phyloP scores from a whole-genome alignment of 2,329 filamentous ascomycete genomes.

The Phialophora macrospora region DNA sequence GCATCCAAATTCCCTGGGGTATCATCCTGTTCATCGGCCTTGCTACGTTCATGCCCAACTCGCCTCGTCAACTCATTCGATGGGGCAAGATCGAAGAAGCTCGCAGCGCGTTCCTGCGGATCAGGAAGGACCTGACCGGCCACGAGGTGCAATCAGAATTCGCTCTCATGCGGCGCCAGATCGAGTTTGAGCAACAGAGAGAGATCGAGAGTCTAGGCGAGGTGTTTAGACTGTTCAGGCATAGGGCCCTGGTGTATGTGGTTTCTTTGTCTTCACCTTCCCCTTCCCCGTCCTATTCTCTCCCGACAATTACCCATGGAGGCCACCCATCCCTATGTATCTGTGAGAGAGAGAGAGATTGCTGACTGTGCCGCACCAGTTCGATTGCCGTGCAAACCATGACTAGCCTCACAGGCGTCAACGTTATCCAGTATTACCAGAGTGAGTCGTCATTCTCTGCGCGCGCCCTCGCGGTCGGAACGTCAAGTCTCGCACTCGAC shows the following conservation, averaged over 20 bases:
- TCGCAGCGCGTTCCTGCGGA: constrained; percentile 63
- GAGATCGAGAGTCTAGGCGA: constrained; percentile 60
- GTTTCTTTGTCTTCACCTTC: not conserved
- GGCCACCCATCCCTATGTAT: not conserved
- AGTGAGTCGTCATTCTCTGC: constrained; percentile 42
- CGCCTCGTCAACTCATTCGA: constrained; percentile 83
- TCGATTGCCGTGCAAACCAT: constrained; percentile 76
- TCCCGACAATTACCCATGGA: not conserved
- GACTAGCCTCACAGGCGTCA: constrained; percentile 83
- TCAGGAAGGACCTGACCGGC: constrained; percentile 78
- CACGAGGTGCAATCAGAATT: constrained; percentile 78
- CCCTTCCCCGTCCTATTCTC: not conserved
- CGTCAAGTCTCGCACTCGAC: not conserved
- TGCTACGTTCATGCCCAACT: constrained; percentile 78
- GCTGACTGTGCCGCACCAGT: constrained; percentile 48
- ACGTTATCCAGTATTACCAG: constrained; percentile 88
- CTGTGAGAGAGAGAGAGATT: not conserved
- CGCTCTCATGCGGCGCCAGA: constrained; percentile 83
- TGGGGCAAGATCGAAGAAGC: constrained; percentile 71
- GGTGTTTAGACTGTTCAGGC: constrained; percentile 67
- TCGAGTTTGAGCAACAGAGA: constrained; percentile 75
- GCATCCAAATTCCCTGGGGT: constrained; percentile 79
- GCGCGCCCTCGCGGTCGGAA: too few species aligned
- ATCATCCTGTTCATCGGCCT: constrained; percentile 73
- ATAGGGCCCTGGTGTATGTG: constrained; percentile 62